Base-by-base conservation (phyloP, 306 rosid genomes). In the Leucaena leucocephala region DNA sequence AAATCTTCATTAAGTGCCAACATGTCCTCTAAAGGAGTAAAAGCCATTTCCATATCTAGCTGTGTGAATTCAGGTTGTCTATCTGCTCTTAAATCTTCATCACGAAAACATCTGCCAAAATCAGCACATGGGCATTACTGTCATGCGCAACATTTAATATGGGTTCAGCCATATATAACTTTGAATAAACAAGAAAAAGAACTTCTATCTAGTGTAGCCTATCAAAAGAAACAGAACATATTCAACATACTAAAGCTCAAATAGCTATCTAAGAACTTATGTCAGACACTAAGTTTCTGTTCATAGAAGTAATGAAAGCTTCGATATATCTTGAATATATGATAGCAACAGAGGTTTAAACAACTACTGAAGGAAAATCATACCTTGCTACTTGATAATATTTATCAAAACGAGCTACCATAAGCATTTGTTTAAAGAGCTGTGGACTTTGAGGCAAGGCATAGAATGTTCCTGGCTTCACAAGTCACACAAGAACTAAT, bases 381-480 rank as follows among this genome's bases (percentile, higher is more conserved):
- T 76, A 92, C 98, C 97, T 90, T 76, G 98, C 98, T 85, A 95
- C 70, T 84, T 92, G 98, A 80, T 95, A 95, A 76, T 92, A 95
- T 85, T 85, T 92, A 76, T 92, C 98, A 84, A 91, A 95, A 78
- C 98, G 97, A 80, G 98, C 88, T 21, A 95, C 97, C 98, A 91
- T 92, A 78, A 95, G 86, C 98, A 92, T 92, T 88, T 95, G 98
- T 86, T 95, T 95, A 86, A 93, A 95, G 71, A 95, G 89, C 86
- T 91, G 98, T 1, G 98, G 98, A 84, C 98, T 95, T 91, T 95
- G 98, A 63, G 97, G 98, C 90, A 95, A 86, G 57, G 98, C 98
- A 79, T 91, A 95, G 88, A 92, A 91, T 76, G 98, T 89, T 85
- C 98, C 98, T 90, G 97, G 94, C 98, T 95, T 92, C 93, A 92